phyloP scores from a whole-genome alignment of 192 early-diverging fungal species.

The Coemansia sp. region DNA sequence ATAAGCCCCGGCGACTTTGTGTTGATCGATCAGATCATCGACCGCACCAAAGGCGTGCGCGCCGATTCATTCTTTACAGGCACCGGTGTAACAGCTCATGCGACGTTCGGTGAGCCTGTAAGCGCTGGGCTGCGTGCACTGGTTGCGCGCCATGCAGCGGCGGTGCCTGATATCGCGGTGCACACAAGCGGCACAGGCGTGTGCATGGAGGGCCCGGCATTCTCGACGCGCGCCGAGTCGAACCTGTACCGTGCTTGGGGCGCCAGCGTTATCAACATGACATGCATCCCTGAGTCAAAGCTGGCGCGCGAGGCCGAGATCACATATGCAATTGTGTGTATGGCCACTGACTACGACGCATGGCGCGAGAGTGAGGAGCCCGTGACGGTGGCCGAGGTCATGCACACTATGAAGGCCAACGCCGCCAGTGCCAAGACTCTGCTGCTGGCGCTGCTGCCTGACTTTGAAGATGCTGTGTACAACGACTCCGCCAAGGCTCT shows the following conservation, averaged over 20 bases:
- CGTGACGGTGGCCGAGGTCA: constrained; percentile 82
- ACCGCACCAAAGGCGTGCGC: constrained; percentile 96
- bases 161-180: constrained; percentile 53
- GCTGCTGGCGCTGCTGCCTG: constrained; percentile 73
- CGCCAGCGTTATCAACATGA: constrained; percentile 97
- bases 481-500: constrained; percentile 53
- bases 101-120: constrained; percentile 93
- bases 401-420: constrained; percentile 87
- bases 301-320: constrained; percentile 98
- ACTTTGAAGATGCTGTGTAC: constrained; percentile 62
- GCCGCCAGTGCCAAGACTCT: constrained; percentile 77
- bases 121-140: constrained; percentile 69
- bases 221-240: constrained; percentile 96
- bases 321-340: constrained; percentile 97
- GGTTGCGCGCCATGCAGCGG: constrained; percentile 60
- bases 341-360: constrained; percentile 99
- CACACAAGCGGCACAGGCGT: constrained; percentile 84
- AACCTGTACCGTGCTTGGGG: constrained; percentile 94
- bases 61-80: constrained; percentile 91
- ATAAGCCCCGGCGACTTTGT: constrained; percentile 94
- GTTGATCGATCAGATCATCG: constrained; percentile 90
- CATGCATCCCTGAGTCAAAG: constrained; percentile 93
- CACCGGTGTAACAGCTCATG: constrained; percentile 88
- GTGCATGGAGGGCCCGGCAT: constrained; percentile 98
- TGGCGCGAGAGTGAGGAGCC: constrained; percentile 76